Evolutionary conservation across 2,329 filamentous ascomycete species (phyloP).

Genomic region (Lizonia empirigonia): DNA sequence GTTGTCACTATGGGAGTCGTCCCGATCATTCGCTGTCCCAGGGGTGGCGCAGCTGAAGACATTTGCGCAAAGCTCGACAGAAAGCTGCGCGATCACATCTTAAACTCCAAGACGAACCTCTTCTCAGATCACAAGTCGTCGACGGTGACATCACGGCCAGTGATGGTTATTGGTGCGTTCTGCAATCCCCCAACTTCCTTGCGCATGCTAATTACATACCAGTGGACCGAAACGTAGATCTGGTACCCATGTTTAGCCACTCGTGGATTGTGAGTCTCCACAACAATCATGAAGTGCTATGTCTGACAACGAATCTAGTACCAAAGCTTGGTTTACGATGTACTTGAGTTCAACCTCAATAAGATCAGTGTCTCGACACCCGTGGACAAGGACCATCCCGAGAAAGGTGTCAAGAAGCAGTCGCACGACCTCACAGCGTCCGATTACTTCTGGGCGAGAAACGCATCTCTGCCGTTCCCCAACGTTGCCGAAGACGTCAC

Average conservation of each 20-base stretch:
- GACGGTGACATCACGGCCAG: slow-evolving; percentile 72
- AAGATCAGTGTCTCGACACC: slow-evolving; percentile 90
- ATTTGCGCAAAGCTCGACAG: slow-evolving; percentile 93
- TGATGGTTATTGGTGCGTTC: slow-evolving; percentile 88
- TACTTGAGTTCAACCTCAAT: slow-evolving; percentile 82
- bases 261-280: slow-evolving; percentile 68
- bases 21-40: slow-evolving; percentile 92
- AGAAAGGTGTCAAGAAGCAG: slow-evolving; percentile 80
- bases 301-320: slow-evolving; percentile 52
- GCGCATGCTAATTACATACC: slow-evolving; percentile 52
- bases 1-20: slow-evolving; percentile 99
- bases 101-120: slow-evolving; percentile 97
- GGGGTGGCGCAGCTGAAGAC: slow-evolving; percentile 89
- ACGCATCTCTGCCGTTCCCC: slow-evolving; percentile 87
- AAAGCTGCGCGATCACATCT: slow-evolving; percentile 92
- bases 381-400: slow-evolving; percentile 75
- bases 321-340: slow-evolving; percentile 82
- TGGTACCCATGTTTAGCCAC: slow-evolving; percentile 98
- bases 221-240: slow-evolving; percentile 91
- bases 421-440: slow-evolving; percentile 86
- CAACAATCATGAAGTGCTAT: not conserved
- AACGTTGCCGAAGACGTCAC: slow-evolving; percentile 97
- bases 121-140: slow-evolving; percentile 74
- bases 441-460: slow-evolving; percentile 97
- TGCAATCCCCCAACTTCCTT: slow-evolving; percentile 48